Evolutionary conservation across 768 basidiomycete species (phyloP).

Genomic region (Boletus sp.): DNA sequence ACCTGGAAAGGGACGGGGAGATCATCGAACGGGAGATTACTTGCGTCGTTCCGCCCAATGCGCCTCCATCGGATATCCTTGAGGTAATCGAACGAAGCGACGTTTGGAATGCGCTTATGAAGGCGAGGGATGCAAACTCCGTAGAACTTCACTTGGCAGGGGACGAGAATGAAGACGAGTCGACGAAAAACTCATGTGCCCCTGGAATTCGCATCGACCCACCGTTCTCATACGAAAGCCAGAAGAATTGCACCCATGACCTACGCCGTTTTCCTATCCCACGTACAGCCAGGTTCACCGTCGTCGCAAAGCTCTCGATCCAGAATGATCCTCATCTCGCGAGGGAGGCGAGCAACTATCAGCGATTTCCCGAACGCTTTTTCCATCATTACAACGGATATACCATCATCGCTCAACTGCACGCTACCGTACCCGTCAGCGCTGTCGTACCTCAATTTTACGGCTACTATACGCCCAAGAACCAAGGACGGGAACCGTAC

Average conservation of each 20-base stretch:
- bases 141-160: not conserved
- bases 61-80: not conserved
- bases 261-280: not conserved
- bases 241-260: slow-evolving; percentile 9
- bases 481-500: not conserved
- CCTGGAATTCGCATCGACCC: slow-evolving; percentile 14
- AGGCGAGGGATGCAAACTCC: not conserved
- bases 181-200: not conserved
- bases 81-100: not conserved
- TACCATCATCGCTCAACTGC: too few species aligned
- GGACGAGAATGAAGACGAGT: too few species aligned
- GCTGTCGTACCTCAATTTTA: too few species aligned
- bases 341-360: too few species aligned
- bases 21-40: slow-evolving; percentile 20
- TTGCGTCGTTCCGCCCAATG: not conserved
- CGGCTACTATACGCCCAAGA: too few species aligned
- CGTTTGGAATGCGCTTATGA: not conserved
- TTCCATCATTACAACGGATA: too few species aligned
- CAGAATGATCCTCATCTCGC: too few species aligned
- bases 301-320: slow-evolving; percentile 28
- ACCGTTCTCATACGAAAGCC: slow-evolving; percentile 11
- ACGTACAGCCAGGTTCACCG: slow-evolving; percentile 38
- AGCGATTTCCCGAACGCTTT: too few species aligned
- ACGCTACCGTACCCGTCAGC: too few species aligned
- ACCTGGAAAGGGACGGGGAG: slow-evolving; percentile 5